Evolutionary conservation across 176 grass and related monocot genomes (phyloP).

Genomic region (Raddia guianensis): DNA sequence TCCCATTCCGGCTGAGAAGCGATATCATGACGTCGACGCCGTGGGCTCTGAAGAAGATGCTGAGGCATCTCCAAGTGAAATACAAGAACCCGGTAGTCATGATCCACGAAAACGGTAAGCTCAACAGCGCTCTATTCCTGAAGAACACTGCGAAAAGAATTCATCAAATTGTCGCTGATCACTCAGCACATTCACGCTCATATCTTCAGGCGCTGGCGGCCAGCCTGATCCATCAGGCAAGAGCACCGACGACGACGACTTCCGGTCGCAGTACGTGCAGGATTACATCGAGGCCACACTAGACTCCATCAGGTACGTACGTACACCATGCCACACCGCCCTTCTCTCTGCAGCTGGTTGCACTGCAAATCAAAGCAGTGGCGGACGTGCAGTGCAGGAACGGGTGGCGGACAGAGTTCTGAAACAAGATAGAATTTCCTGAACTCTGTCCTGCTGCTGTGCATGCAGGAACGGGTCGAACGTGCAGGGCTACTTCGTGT

Average conservation of each 20-base stretch:
- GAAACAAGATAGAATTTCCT: background rate
- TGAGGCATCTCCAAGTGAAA: conserved; percentile 69
- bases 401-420: no score
- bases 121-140: background rate
- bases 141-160: background rate
- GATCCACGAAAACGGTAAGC: conserved; percentile 90
- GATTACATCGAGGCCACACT: conserved; percentile 63
- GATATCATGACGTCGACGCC: conserved; percentile 42
- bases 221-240: background rate
- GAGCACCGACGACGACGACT: conserved; percentile 41
- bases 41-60: conserved; percentile 77
- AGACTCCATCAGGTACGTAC: conserved; percentile 46
- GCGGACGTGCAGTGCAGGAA: no score
- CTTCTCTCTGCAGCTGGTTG: background rate
- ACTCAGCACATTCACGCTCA: background rate
- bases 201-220: conserved; percentile 40
- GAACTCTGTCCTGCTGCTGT: background rate
- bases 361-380: background rate
- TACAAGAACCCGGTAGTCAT: conserved; percentile 75
- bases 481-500: conserved; percentile 82
- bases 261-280: conserved; percentile 50
- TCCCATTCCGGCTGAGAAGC: background rate
- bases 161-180: background rate
- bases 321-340: no score
- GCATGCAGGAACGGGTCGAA: conserved; percentile 78